Base-by-base conservation (phyloP, 148 eudicot species). In the Vaccinium myrtillus region DNA sequence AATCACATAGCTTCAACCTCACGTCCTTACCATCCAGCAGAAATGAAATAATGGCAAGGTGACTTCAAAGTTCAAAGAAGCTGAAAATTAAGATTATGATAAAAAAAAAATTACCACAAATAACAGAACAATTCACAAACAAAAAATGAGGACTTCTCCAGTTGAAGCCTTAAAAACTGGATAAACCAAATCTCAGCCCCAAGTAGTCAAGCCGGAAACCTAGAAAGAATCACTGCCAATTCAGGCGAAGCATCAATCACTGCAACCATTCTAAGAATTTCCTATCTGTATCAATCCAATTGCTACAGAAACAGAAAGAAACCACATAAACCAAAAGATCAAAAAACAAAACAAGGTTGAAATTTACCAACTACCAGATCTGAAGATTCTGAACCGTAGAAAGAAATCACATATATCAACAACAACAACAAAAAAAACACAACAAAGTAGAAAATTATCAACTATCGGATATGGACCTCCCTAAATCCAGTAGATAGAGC, bases 171-270 rank as follows among this genome's bases (percentile, higher is more conserved):
- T 16, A 6, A 16, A 27, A 78, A 54, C 36, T 53, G 43, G 81
- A 78, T 54, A 54, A 78, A 55, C 39, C 65, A 27, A 53, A 50
- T 75, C 78, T 18, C 8, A 3, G 23, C 79, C 79, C 32, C 32
- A 49, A 27, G 46, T 13, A 8, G 27, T 23, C 79, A 58, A 78
- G 63, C 46, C 8, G n/a, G 11, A 78, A 78, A 14, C 21, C 63
- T 23, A 78, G 63, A 77, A 77, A 51, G 58, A 25, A 78, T 78
- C 43, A 23, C 36, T n/a, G 32, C 63, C 81, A 53, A 63, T 56
- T 79, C 67, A 15, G 65, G 63, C 65, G 30, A 18, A n/a, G 9
- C 9, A 63, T 23, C 70, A 63, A 63, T 63, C 70, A 10, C 27
- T 63, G 10, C 70, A 63, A 63, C 11, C 65, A 58, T 58, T 19